Base-by-base conservation (phyloP, 306 rosid genomes). In the cucumber (Cucumis sativus) region DNA sequence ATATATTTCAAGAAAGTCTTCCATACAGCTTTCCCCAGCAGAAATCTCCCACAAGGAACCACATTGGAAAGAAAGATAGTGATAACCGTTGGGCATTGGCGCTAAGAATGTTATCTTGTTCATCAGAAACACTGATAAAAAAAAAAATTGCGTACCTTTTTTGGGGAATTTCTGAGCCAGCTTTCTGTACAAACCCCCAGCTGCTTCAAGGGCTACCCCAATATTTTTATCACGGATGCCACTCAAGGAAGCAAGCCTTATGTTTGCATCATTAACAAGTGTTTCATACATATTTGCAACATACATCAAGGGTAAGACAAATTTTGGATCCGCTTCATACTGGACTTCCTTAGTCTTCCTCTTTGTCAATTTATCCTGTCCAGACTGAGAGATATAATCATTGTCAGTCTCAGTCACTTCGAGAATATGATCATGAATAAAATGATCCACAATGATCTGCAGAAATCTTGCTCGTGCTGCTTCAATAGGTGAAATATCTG, bases 121-220 rank as follows among this genome's bases (percentile, higher is more conserved):
- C 55, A 10, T 15, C 56, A 1, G 16, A 62, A 77, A 43, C 35
- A 45, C 41, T 8, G 17, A 40, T 37, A 15, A 13, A 47, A 43
- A 54, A 18, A 28, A 63, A 71, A 40, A 65, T 20, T 41, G 8
- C 17, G 43, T 82, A 94, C 98, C 98, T 78, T 89, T 92, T 80
- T 92, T 95, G 64, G 98, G 97, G 80, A 90, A 95, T 79, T 94
- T 95, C 90, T 95, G 93, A 20, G 97, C 97, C 35, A 95, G 83
- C 76, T 85, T 85, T 84, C 98, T 88, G 83, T 95, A 95, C 90
- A 95, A 88, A 47, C 98, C 98, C 81, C 98, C 98, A 71, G 98
- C 87, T 57, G 97, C 98, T 87, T 95, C 98, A 76, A 95, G 98
- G 59, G 98, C 97, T 69, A 95, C 98, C 63, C 95, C 97, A 80